These are phyloP conservation scores for Schwanniomyces pseudopolymorphus DNA, from an alignment of 805 yeast genomes.

Conservation along the genomic window DNA sequence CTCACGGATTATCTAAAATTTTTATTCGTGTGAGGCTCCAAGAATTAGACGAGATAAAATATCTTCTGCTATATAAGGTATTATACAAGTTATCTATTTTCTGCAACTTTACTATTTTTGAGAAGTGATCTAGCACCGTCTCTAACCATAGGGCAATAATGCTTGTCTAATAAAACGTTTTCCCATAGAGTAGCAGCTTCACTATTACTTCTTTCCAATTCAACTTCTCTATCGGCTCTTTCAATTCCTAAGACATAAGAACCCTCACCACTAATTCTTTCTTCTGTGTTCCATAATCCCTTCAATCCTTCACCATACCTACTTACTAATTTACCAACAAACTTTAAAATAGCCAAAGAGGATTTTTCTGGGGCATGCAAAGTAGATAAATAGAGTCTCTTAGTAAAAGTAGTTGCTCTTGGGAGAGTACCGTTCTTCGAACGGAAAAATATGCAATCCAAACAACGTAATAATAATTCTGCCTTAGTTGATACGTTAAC, in stretches of 20 bases:
- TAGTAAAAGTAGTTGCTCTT: slow-evolving; percentile 79
- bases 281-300: slow-evolving; percentile 84
- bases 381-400: slow-evolving; percentile 65
- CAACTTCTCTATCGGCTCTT: slow-evolving; percentile 40
- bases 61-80: not conserved
- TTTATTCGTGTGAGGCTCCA: not conserved
- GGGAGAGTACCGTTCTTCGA: slow-evolving; percentile 64
- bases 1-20: not conserved
- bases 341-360: slow-evolving; percentile 70
- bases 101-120: slow-evolving; percentile 31
- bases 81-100: slow-evolving; percentile 4
- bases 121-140: slow-evolving; percentile 53
- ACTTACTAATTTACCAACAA: slow-evolving; percentile 71
- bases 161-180: slow-evolving; percentile 70
- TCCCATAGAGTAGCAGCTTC: slow-evolving; percentile 94
- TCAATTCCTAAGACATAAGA: slow-evolving; percentile 57
- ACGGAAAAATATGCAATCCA: slow-evolving; percentile 80
- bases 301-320: slow-evolving; percentile 67
- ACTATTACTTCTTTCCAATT: slow-evolving; percentile 75
- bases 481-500: slow-evolving; percentile 89
- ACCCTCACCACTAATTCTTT: slow-evolving; percentile 79
- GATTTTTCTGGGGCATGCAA: slow-evolving; percentile 88
- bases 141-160: slow-evolving; percentile 79
- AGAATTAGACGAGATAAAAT: not conserved
- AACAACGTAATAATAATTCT: slow-evolving; percentile 72